Percentiles rank a stretch among this genome's conserved stretches.
phyloP scores from a whole-genome alignment of 768 basidiomycete genomes.

The Jaapia argillacea region DNA sequence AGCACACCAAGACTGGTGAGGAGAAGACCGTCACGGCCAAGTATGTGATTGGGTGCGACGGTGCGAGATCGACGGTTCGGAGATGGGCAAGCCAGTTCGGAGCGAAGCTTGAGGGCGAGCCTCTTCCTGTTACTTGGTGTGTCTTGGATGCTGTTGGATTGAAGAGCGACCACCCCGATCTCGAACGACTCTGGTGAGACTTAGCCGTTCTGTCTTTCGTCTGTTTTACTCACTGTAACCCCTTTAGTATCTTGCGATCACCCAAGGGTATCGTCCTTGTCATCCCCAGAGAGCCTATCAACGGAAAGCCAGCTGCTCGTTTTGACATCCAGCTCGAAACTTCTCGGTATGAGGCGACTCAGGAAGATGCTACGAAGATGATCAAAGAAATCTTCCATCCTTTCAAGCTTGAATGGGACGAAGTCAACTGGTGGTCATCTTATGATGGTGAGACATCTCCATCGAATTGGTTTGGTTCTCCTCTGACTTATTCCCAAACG shows the following conservation, averaged over 20 bases:
- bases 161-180: constrained; percentile 6
- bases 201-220: not conserved
- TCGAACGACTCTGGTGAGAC: constrained; percentile 5
- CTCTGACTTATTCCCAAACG: not conserved
- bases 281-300: constrained; percentile 6
- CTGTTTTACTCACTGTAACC: not conserved
- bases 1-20: constrained; percentile 1
- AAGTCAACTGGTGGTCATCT: constrained; percentile 8
- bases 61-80: constrained; percentile 2
- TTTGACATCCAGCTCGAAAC: constrained; percentile 6
- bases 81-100: constrained; percentile 3
- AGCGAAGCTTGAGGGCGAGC: constrained; percentile 2
- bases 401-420: constrained; percentile 6
- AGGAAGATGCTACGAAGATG: constrained; percentile 4
- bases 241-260: constrained; percentile 3
- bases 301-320: constrained; percentile 5
- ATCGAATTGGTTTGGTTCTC: not conserved
- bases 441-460: constrained; percentile 4
- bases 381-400: constrained; percentile 6
- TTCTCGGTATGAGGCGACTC: constrained; percentile 4
- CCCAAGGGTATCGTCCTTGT: constrained; percentile 5
- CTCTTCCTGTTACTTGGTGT: constrained; percentile 6
- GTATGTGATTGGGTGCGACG: constrained; percentile 5
- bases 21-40: constrained; percentile 2
- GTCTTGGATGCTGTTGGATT: constrained; percentile 6